Percentiles rank a stretch among this genome's conserved stretches.
Evolutionary conservation across 768 basidiomycete species (phyloP).

Genomic region (Coprinopsis cinerea): DNA sequence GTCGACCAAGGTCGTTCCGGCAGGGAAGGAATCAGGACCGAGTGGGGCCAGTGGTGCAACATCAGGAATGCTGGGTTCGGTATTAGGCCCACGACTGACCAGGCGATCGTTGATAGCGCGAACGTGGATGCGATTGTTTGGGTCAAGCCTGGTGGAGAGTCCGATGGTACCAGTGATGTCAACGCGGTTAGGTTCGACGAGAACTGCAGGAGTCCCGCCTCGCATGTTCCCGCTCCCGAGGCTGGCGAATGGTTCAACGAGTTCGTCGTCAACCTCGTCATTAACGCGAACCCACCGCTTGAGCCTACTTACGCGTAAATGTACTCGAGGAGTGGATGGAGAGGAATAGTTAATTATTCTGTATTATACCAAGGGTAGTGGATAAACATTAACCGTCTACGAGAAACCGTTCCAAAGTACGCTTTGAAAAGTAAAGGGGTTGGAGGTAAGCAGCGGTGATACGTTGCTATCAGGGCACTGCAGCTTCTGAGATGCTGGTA

Average conservation of each 20-base stretch:
- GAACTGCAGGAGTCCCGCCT: slow-evolving; percentile 18
- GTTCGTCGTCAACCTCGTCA: slow-evolving; percentile 23
- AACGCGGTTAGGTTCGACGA: slow-evolving; percentile 27
- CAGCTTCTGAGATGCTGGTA: too few species aligned
- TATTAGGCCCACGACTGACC: slow-evolving; percentile 23
- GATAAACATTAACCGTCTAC: too few species aligned
- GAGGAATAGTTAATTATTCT: too few species aligned
- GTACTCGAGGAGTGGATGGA: slow-evolving; percentile 20
- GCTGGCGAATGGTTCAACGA: slow-evolving; percentile 32
- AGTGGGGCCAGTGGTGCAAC: slow-evolving; percentile 28
- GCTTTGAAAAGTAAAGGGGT: too few species aligned
- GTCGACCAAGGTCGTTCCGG: slow-evolving; percentile 30
- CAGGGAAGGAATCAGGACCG: slow-evolving; percentile 17
- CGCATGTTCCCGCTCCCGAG: slow-evolving; percentile 28
- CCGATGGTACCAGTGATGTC: slow-evolving; percentile 31
- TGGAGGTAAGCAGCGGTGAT: too few species aligned
- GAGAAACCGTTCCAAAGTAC: too few species aligned
- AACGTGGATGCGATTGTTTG: slow-evolving; percentile 34
- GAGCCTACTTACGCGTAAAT: too few species aligned
- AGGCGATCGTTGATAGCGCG: slow-evolving; percentile 17
- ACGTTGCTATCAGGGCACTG: too few species aligned
- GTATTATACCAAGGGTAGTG: too few species aligned
- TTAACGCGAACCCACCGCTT: slow-evolving; percentile 23
- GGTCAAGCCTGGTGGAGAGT: slow-evolving; percentile 37
- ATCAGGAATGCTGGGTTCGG: slow-evolving; percentile 23